Conservation (phyloP, 495 filamentous ascomycete genomes). For the Hyaloscypha hepaticicola region DNA sequence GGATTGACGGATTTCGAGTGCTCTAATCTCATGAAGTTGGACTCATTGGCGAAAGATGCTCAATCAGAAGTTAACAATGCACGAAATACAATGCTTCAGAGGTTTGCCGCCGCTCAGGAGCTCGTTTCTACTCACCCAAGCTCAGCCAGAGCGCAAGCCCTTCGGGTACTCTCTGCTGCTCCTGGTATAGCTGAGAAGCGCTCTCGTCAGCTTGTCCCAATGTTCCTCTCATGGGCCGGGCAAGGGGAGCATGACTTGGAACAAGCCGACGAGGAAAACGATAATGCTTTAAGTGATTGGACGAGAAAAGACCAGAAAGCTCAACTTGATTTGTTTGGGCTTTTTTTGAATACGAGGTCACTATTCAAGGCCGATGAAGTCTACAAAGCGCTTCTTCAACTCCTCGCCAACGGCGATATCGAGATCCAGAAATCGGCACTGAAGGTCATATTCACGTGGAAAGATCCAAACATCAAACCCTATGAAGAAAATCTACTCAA, state of each 20-base stretch:
- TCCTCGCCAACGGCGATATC: conserved; percentile 82
- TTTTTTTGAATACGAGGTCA: conserved; percentile 81
- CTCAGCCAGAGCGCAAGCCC: conserved; percentile 68
- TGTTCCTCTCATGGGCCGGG: conserved; percentile 71
- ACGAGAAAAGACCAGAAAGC: conserved; percentile 74
- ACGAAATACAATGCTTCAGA: conserved; percentile 46
- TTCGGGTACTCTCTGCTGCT: conserved; percentile 71
- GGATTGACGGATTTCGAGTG: conserved; percentile 73
- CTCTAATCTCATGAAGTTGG: conserved; percentile 63
- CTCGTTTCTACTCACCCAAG: conserved; percentile 38
- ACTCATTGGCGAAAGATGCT: conserved; percentile 42
- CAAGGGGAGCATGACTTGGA: conserved; percentile 37
- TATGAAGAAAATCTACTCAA: conserved; percentile 88
- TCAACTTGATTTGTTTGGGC: conserved; percentile 76
- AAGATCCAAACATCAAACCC: conserved; percentile 65
- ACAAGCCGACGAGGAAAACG: conserved; percentile 42
- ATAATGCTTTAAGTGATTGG: conserved; percentile 46
- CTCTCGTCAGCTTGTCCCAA: conserved; percentile 79
- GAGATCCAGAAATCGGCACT: conserved; percentile 84
- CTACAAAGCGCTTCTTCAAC: conserved; percentile 65
- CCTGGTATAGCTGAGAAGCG: conserved; percentile 80
- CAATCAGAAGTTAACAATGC: conserved; percentile 41
- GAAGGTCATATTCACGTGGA: conserved; percentile 88
- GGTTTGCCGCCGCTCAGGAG: conserved; percentile 50
- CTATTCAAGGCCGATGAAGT: conserved; percentile 78